Evolutionary conservation across 2,329 filamentous ascomycete genomes (phyloP), one percentile per base, ranked within the genome.

Genomic region (Ceratocystiopsis sp.): DNA sequence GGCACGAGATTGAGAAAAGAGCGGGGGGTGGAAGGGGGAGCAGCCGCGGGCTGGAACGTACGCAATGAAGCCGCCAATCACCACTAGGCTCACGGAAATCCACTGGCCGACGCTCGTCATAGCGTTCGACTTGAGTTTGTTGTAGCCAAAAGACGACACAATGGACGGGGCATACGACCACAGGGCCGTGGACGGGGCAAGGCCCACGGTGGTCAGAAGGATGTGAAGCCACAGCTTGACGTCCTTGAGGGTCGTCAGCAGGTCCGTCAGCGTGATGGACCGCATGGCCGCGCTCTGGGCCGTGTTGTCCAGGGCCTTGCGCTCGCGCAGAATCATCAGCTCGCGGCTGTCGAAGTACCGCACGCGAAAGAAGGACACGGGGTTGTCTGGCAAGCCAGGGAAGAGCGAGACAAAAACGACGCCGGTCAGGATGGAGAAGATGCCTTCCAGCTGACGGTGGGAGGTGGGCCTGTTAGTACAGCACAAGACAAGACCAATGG

Each of bases 31-130:
- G 7, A 14, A 38, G 18, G 4, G 16, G 2, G 37, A 8, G 12
- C 19, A 16, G 9, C 13, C 13, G 9, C 13, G n/a, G 17, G n/a
- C 12, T 16, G 18, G 4, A 8, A 29, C 42, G 39, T 17, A 46
- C 42, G 45, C 45, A 2, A 48, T 13, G 32, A 45, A 47, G 4
- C 45, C 46, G 13, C 45, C 42, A 5, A 45, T 15, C 5, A 46
- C 11, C 12, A 48, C 42, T 3, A 45, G 42, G 1, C 67, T 69
- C 1, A 68, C 60, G 0, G 69, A 69, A 4, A 73, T 64, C 56
- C 71, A 70, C 11, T 68, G 61, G 54, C 70, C 69, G 11, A 76
- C 69, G 0, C 69, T 67, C 0, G 69, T 65, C 49, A 75, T 55
- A 0, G 71, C 71, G 45, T 76, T 75, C 39, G 64, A 64, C 0